phyloP scores from a whole-genome alignment of 2,329 filamentous ascomycete genomes.

The Fusarium devonianum region DNA sequence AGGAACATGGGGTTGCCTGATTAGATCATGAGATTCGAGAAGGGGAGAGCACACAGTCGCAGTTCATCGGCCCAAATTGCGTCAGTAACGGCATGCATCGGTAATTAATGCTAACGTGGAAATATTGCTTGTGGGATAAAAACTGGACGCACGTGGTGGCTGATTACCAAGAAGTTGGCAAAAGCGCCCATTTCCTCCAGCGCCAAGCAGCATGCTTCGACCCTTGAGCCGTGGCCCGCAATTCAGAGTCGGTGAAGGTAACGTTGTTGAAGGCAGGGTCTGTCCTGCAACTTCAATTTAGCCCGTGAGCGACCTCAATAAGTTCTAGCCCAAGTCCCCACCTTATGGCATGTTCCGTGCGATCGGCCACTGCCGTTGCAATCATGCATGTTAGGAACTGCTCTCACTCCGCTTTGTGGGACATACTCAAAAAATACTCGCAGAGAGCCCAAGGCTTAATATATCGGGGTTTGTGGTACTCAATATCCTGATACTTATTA shows the following conservation, averaged over 20 bases:
- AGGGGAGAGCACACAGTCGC: neutral
- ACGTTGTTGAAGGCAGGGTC: slow-evolving; percentile 14
- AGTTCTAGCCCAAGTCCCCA: slow-evolving; percentile 20
- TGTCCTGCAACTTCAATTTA: slow-evolving; percentile 22
- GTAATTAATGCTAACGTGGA: too few relatives aligned
- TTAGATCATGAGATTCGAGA: slow-evolving; percentile 11
- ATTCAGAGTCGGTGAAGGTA: neutral
- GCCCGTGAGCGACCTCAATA: too few relatives aligned
- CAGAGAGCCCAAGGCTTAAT: neutral
- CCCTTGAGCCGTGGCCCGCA: neutral
- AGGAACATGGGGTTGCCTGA: neutral
- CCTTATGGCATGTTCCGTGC: slow-evolving; percentile 12
- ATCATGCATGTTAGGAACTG: neutral
- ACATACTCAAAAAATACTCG: neutral
- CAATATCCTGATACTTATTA: neutral
- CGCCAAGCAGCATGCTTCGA: slow-evolving; percentile 19
- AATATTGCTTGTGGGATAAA: slow-evolving; percentile 26
- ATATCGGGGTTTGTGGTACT: neutral
- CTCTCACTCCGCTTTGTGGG: neutral
- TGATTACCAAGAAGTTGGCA: too few relatives aligned
- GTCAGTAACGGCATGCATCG: slow-evolving; percentile 7
- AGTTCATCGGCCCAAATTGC: slow-evolving; percentile 32
- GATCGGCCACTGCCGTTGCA: slow-evolving; percentile 9
- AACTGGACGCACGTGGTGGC: too few relatives aligned
- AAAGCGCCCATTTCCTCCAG: slow-evolving; percentile 1